Evolutionary conservation across 2,329 filamentous ascomycete genomes (phyloP).

Genomic region (Colletotrichum sp.): DNA sequence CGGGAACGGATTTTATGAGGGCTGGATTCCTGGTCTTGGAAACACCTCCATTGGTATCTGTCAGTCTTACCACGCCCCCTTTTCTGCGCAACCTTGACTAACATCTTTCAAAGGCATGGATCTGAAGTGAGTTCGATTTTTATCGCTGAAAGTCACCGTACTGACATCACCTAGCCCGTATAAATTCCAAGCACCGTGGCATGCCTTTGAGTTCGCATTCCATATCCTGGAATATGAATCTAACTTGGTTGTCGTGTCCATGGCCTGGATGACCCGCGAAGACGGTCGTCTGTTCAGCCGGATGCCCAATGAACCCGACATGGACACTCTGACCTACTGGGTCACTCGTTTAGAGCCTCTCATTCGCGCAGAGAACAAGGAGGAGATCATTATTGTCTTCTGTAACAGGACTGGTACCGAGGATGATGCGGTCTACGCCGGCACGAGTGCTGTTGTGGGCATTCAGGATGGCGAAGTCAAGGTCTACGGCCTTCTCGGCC

Average conservation of each 20-base stretch:
- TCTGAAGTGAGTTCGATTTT: conserved; percentile 46
- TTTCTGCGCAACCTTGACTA: too few relatives aligned
- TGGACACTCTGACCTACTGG: conserved; percentile 79
- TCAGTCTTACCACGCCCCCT: too few relatives aligned
- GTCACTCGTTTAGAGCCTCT: conserved; percentile 71
- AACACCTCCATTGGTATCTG: conserved; percentile 59
- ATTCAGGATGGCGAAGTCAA: conserved; percentile 68
- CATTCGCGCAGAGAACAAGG: conserved; percentile 51
- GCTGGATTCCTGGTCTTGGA: conserved; percentile 46
- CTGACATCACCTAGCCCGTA: conserved; percentile 31
- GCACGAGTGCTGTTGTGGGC: conserved; percentile 73
- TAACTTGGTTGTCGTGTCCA: conserved; percentile 70
- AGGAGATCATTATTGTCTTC: conserved; percentile 68
- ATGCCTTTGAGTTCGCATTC: conserved; percentile 48
- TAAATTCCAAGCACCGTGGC: conserved; percentile 42
- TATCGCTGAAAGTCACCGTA: too few relatives aligned
- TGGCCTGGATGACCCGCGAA: conserved; percentile 77
- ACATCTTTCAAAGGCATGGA: conserved; percentile 37
- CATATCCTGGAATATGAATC: conserved; percentile 61
- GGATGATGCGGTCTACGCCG: conserved; percentile 70
- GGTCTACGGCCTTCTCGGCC: conserved; percentile 72
- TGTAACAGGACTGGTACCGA: conserved; percentile 75
- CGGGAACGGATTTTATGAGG: conserved; percentile 46
- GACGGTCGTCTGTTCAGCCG: conserved; percentile 49
- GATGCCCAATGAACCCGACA: conserved; percentile 64